Percentiles rank a stretch among this genome's conserved stretches.
Evolutionary conservation across 2,329 filamentous ascomycete species (phyloP).

Genomic region (Mollisiaceae sp.): DNA sequence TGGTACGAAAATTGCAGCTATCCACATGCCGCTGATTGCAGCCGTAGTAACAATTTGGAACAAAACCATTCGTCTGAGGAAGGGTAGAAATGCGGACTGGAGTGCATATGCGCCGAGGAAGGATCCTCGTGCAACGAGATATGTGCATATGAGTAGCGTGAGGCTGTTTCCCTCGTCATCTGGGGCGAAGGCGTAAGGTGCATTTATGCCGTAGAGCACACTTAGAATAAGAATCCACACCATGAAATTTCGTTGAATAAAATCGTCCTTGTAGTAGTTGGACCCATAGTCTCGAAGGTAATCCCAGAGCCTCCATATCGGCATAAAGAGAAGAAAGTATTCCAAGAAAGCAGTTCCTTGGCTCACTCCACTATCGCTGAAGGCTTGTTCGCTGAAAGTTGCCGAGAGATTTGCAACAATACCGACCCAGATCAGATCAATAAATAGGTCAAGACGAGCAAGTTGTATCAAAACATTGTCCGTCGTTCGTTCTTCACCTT

Average conservation of each 20-base stretch:
- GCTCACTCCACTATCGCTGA: slow-evolving; percentile 14
- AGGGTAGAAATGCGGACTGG: slow-evolving; percentile 24
- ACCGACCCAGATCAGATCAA: slow-evolving; percentile 32
- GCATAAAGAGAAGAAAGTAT: slow-evolving; percentile 30
- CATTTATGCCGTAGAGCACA: slow-evolving; percentile 31
- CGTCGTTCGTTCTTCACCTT: slow-evolving; percentile 14
- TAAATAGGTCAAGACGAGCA: not conserved
- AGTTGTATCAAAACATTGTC: slow-evolving; percentile 7
- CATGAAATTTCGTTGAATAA: slow-evolving; percentile 27
- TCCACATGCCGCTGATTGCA: slow-evolving; percentile 17
- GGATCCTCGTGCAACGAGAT: slow-evolving; percentile 23
- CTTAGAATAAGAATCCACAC: slow-evolving; percentile 30
- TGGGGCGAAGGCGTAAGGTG: slow-evolving; percentile 24
- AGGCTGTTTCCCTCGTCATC: slow-evolving; percentile 19
- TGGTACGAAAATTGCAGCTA: slow-evolving; percentile 26
- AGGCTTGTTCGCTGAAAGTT: slow-evolving; percentile 26
- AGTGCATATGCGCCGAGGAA: slow-evolving; percentile 21
- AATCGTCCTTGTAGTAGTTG: slow-evolving; percentile 29
- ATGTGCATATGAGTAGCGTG: slow-evolving; percentile 26
- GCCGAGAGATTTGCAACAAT: slow-evolving; percentile 30
- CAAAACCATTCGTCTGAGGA: slow-evolving; percentile 21
- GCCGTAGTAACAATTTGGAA: slow-evolving; percentile 14
- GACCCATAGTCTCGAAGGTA: slow-evolving; percentile 24
- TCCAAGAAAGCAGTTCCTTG: slow-evolving; percentile 22
- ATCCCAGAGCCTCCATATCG: slow-evolving; percentile 31